Evolutionary conservation across 805 yeast species (phyloP), one percentile per base, ranked within the genome.

Genomic region (Torulaspora delbrueckii): DNA sequence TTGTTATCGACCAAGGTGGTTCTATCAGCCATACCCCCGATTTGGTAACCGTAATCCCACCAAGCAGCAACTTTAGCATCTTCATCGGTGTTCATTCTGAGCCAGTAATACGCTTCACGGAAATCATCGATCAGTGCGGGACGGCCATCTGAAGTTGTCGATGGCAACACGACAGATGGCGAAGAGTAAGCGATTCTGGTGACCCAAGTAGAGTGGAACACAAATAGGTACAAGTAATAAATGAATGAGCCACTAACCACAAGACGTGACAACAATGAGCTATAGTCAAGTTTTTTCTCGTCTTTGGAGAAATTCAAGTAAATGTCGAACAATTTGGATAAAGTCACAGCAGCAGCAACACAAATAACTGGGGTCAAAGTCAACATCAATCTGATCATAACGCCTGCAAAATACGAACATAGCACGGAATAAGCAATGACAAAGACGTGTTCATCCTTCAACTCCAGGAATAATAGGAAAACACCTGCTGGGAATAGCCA

Each of bases 31-130:
- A 93, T 93, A 52, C 99, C 99, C 58, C 99, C 99, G 60, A 93
- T 93, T 73, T 93, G 99, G 69, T 93, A 93, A 45, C 99, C 99
- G 63, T 95, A 95, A 73, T 95, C 99, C 99, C 99, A 93, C 99
- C 99, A 93, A 8, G 97, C 84, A 84, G 95, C 88, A 50, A 93
- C 85, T 67, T 86, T 90, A 28, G 97, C 86, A 65, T 93, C 98
- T 65, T 93, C 96, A 3, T 86, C 81, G 0, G 99, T 93, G 71
- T 93, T 93, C 96, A 91, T 90, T 62, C 99, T 82, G 58, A 93
- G 74, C 99, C 99, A 93, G 67, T 91, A 93, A 73, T 93, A 93
- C 8, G 98, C 99, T 74, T 93, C 99, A 70, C 99, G 82, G 75
- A 84, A 93, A 68, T 93, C 99, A 67, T 93, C 99, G 61, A 93